A percentile compares a stretch with the other conserved stretches of the same genome.
These are phyloP conservation scores for Agrocybe pediades DNA, from an alignment of 768 basidiomycete genomes.

Conservation along the genomic window DNA sequence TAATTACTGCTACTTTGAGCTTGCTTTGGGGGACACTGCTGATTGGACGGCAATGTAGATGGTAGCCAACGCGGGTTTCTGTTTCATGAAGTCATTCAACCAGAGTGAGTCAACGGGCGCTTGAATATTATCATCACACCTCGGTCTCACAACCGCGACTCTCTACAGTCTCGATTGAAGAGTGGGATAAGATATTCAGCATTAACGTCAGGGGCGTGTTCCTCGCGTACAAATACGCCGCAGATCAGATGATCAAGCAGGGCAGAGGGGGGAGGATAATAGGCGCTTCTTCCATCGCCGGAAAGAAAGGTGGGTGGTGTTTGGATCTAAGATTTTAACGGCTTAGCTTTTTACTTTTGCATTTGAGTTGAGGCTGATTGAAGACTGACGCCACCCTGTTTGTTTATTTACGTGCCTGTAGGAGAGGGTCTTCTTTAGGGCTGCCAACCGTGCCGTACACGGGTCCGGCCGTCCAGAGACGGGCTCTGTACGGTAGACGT, in stretches of 20 bases:
- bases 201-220: constrained; percentile 62
- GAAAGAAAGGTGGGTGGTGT: constrained; percentile 25
- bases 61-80: constrained; percentile 35
- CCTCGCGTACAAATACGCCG: constrained; percentile 66
- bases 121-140: neutral
- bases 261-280: constrained; percentile 57
- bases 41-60: constrained; percentile 21
- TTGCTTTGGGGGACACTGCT: neutral
- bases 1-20: neutral
- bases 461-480: too few relatives aligned
- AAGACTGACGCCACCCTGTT: neutral
- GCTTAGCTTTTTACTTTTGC: too few relatives aligned
- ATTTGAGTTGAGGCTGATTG: neutral
- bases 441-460: too few relatives aligned
- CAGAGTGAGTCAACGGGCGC: constrained; percentile 15
- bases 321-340: neutral
- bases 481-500: too few relatives aligned
- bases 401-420: too few relatives aligned
- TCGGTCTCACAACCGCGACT: neutral
- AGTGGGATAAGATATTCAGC: constrained; percentile 43
- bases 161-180: constrained; percentile 30
- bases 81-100: constrained; percentile 12
- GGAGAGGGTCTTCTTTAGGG: too few relatives aligned
- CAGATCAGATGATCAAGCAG: constrained; percentile 59
- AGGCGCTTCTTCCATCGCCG: constrained; percentile 37